A percentile compares a stretch with the other conserved stretches of the same genome.
Evolutionary conservation across 192 early-diverging fungal genomes (phyloP).

Genomic region (Geranomyces variabilis): DNA sequence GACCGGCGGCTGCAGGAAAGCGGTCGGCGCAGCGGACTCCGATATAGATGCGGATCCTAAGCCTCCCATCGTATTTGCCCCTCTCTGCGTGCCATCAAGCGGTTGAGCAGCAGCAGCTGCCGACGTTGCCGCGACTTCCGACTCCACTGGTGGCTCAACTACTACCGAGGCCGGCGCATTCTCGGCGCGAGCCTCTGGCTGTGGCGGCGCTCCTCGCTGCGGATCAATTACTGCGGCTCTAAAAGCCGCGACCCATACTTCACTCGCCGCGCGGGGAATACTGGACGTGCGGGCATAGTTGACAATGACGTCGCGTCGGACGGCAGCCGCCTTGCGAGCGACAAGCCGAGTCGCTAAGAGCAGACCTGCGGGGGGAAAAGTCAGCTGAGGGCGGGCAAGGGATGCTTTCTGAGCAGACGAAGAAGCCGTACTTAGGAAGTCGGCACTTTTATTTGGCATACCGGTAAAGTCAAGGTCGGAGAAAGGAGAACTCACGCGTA

Average conservation of each 20-base stretch:
- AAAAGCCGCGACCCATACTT: background rate
- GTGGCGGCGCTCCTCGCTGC: background rate
- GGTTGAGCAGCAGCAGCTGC: background rate
- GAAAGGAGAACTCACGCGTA: too few relatives aligned
- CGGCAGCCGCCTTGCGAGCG: background rate
- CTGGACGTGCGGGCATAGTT: conserved; percentile 29
- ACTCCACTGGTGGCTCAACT: too few relatives aligned
- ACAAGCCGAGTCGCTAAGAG: conserved; percentile 30
- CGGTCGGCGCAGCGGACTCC: background rate
- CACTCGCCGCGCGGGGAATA: conserved; percentile 22
- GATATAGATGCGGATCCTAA: background rate
- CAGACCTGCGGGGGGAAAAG: conserved; percentile 13
- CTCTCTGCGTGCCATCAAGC: background rate
- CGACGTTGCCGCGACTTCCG: background rate
- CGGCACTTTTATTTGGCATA: background rate
- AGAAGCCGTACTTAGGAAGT: background rate
- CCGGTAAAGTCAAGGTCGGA: too few relatives aligned
- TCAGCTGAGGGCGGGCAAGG: too few relatives aligned
- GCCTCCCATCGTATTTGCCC: background rate
- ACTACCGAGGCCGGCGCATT: too few relatives aligned
- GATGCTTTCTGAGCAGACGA: background rate
- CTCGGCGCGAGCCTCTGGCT: background rate
- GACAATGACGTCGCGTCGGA: conserved; percentile 2
- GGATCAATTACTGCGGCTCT: background rate
- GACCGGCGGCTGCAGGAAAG: background rate